Evolutionary conservation across 306 rosid species (phyloP), one percentile per base, ranked within the genome.

Genomic region (Hippophae tibetana): DNA sequence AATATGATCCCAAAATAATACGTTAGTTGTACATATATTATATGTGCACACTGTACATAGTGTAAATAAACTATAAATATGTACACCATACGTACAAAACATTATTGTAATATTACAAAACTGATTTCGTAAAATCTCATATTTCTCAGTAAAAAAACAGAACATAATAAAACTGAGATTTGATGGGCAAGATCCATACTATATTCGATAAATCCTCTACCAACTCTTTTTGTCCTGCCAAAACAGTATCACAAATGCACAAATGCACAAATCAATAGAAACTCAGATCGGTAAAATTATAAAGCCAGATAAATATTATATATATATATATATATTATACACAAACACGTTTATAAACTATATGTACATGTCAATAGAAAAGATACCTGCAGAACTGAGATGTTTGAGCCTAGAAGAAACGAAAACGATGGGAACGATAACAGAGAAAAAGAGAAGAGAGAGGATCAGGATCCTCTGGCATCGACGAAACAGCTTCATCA

Each of bases 381-480:
- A 46, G 1, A 46, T 74, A 93, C 99, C 93, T 42, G 56, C 44
- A 49, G 72, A 62, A 47, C 76, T 59, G 74, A 84, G 56, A 50
- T 63, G 13, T 45, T 80, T 67, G 54, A 84, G 85, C 72, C 81
- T 66, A 25, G 57, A 70, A 52, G 89, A 82, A 66, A 93, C 77
- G 52, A 93, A 76, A 58, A 86, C 13, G 44, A 93, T 60, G 54
- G 99, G 99, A 81, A 90, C 84, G 47, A 86, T 43, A 70, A 93
- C 97, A 78, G 97, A 82, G 71, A 88, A 44, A 42, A 74, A 82
- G 7, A 93, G 90, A 57, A 93, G 67, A 72, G 77, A 68, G 85
- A 93, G 99, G 95, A 93, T 75, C 57, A 93, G 69, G 72, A 66
- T 80, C 97, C 99, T 93, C 93, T 78, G 88, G 72, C 85, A 78